These are phyloP conservation scores for Cercospora beticola DNA, from an alignment of 2,329 filamentous ascomycete species.

Conservation along the genomic window DNA sequence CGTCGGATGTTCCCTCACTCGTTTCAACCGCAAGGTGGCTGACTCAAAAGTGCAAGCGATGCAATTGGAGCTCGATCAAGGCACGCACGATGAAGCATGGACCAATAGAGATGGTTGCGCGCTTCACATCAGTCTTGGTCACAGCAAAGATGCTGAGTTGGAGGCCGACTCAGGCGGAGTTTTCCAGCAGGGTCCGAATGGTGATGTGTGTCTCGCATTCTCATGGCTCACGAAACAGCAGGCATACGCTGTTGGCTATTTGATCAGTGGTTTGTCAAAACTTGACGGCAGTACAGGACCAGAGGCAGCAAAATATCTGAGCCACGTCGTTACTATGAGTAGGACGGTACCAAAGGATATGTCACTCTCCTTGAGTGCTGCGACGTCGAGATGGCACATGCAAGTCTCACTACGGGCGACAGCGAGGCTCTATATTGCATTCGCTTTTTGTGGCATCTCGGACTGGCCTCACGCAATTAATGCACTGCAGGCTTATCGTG, in stretches of 20 bases:
- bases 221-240: slow-evolving; percentile 62
- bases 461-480: slow-evolving; percentile 62
- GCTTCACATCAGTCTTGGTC: slow-evolving; percentile 45
- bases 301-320: slow-evolving; percentile 57
- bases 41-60: slow-evolving; percentile 61
- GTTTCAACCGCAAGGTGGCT: slow-evolving; percentile 59
- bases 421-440: slow-evolving; percentile 62
- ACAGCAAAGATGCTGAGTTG: slow-evolving; percentile 36
- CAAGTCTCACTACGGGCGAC: slow-evolving; percentile 60
- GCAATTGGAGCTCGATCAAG: slow-evolving; percentile 62
- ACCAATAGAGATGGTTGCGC: slow-evolving; percentile 36
- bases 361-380: slow-evolving; percentile 35
- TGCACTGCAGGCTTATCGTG: slow-evolving; percentile 2
- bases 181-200: slow-evolving; percentile 41
- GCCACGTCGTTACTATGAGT: slow-evolving; percentile 55
- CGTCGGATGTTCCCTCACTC: slow-evolving; percentile 66
- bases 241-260: slow-evolving; percentile 59
- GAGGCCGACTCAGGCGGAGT: slow-evolving; percentile 47
- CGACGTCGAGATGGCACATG: slow-evolving; percentile 53
- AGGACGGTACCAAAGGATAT: slow-evolving; percentile 18
- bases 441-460: slow-evolving; percentile 68
- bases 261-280: slow-evolving; percentile 57
- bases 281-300: slow-evolving; percentile 55
- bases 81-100: slow-evolving; percentile 37
- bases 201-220: slow-evolving; percentile 51